Conservation (phyloP, 768 basidiomycete genomes). For the Hericium alpestre region DNA sequence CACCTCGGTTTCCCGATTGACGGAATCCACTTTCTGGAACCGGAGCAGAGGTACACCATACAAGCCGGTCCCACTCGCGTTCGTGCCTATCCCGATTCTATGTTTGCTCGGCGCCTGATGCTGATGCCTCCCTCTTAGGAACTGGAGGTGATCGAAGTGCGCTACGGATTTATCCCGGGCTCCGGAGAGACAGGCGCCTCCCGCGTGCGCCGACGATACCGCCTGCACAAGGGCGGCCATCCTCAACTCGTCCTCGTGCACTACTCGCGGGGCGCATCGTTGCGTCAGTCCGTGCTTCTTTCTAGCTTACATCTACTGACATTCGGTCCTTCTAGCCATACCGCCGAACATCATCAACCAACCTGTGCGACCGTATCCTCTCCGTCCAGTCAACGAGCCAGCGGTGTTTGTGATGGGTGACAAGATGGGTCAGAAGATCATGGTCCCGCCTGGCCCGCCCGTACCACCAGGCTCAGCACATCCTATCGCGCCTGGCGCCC, state of each 20-base stretch:
- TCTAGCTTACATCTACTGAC: background rate
- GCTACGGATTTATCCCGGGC: constrained; percentile 68
- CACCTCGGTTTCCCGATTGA: constrained; percentile 59
- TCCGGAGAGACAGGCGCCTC: constrained; percentile 51
- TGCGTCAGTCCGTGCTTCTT: constrained; percentile 37
- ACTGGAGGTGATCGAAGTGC: constrained; percentile 65
- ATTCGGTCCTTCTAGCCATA: constrained; percentile 35
- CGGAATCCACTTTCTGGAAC: constrained; percentile 67
- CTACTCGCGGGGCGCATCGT: constrained; percentile 54
- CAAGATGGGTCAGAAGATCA: constrained; percentile 58
- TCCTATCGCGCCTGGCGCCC: background rate
- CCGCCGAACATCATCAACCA: constrained; percentile 45
- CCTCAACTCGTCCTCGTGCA: constrained; percentile 67
- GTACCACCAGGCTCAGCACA: constrained; percentile 4
- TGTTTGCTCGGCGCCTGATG: constrained; percentile 1
- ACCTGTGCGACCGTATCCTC: constrained; percentile 62
- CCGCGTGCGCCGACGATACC: constrained; percentile 60
- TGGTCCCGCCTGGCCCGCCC: background rate
- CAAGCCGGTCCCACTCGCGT: constrained; percentile 44
- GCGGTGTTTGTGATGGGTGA: constrained; percentile 63
- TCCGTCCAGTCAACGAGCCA: constrained; percentile 57
- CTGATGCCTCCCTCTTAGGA: constrained; percentile 36
- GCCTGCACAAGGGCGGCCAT: constrained; percentile 64
- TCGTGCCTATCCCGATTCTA: constrained; percentile 19
- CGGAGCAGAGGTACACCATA: constrained; percentile 51